Base-by-base conservation (phyloP, 345 rosid species). In the Eucalyptus erythrocorys region DNA sequence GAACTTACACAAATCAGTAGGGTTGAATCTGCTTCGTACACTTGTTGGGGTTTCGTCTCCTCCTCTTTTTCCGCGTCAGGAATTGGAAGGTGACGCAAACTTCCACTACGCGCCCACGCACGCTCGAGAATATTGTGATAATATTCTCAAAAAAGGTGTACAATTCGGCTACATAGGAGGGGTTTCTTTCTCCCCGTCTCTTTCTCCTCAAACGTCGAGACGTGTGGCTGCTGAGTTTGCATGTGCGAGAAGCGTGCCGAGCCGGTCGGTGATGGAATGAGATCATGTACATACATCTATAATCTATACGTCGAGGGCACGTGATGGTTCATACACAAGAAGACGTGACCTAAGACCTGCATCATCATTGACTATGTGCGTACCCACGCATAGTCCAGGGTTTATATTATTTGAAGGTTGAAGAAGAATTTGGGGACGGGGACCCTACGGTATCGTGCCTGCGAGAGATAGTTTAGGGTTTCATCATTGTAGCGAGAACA, bases 401-500 rank as follows among this genome's bases (percentile, higher is more conserved):
- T 48, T 85, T 85, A 48, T 48, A 85, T 85, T 48, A 85, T 85
- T 85, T 26, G 53, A 27, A 79, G 84, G 30, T 43, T 85, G 51
- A 89, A 50, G 47, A 34, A 87, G 80, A 42, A 89, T 66, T 45
- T 51, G 2, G 15, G 37, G 47, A 30, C 47, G 9, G 42, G 45
- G 90, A 66, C 89, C 66, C 84, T 53, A 79, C n/a, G 84, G 47
- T 22, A 76, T 37, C 45, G 82, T 53, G 85, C 57, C 34, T 87
- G 19, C 43, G 68, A 42, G 42, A 50, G 80, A 50, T 80, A 49
- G 80, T 87, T 85, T 55, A 89, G 86, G 89, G 86, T 12, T 66
- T 76, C 86, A 91, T 91, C 90, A 89, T 91, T 89, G 90, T 45
- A 64, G 84, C 19, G 88, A 27, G 90, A 90, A 90, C 82, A 91